phyloP scores from a whole-genome alignment of 225 moss, liverwort and hornwort species.

The Thuidium tamariscinum region DNA sequence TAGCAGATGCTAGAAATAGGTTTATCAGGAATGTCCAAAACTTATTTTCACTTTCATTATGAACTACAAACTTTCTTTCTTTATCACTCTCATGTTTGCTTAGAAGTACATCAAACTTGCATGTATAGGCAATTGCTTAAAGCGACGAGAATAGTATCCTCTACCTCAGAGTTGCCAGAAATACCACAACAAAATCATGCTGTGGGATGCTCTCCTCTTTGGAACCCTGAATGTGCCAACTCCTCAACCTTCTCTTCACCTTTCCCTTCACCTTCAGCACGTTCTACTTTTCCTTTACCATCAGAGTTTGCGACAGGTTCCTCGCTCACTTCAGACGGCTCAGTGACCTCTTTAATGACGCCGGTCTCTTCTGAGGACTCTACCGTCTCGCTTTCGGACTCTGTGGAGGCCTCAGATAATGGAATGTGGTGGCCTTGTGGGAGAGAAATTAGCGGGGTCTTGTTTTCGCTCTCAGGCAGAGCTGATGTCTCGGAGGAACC shows the following conservation, averaged over 20 bases:
- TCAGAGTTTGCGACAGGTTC: background rate
- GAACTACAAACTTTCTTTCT: background rate
- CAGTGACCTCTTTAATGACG: background rate
- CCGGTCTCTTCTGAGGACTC: background rate
- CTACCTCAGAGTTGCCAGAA: background rate
- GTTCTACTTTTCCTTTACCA: background rate
- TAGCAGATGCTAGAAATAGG: background rate
- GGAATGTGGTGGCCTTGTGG: background rate
- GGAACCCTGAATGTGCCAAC: background rate
- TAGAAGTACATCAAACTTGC: background rate
- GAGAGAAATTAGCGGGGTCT: background rate
- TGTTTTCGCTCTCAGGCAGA: background rate
- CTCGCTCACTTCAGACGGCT: background rate
- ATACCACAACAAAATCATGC: background rate
- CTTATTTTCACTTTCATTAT: background rate
- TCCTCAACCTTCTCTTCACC: background rate
- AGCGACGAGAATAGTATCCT: background rate
- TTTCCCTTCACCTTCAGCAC: background rate
- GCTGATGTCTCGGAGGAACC: background rate
- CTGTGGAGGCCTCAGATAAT: background rate
- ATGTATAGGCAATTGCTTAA: background rate
- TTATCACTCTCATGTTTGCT: background rate
- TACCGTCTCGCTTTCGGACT: background rate
- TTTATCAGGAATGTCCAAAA: background rate
- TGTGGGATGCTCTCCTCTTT: constrained; percentile 1